Base-by-base conservation (phyloP, 768 basidiomycete species). In the Phylloporus sp. region DNA sequence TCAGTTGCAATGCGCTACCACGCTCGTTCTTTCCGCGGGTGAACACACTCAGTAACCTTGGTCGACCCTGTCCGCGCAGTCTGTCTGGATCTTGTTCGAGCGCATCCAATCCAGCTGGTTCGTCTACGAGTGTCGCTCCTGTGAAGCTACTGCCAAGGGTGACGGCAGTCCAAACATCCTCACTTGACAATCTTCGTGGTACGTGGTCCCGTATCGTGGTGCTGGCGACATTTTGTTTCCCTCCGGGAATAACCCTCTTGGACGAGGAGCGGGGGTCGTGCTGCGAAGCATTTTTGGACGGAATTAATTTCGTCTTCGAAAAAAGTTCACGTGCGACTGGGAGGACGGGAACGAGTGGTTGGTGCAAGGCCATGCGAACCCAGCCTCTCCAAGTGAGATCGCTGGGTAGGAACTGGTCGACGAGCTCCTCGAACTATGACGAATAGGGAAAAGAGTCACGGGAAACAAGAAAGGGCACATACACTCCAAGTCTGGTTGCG, bases 401-500 rank as follows among this genome's bases (percentile, higher is more conserved):
- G 4, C 83, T 84, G 4, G 86, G 86, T 47, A 88, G 80, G 59
- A 88, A 89, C 54, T 88, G 83, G 54, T 84, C 80, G 13, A 86
- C 82, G 36, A 89, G 56, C 51, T 88, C 85, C 63, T 89, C 86
- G 51, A 89, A 86, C 86, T 89, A 52, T 38, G 39, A 15, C 17
- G 15, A 9, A 26, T 28, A 40, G 37, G 11, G 28, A 48, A 21
- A 50, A 35, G 18, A 43, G 54, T 45, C 44, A 46, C 28, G 42
- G 11, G 36, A n/a, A 22, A 36, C 39, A 36, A 9, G 27, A 23
- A 39, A 46, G 24, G 24, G 36, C 3, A 73, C 84, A 53, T 66
- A 90, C 87, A 68, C 86, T 89, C 77, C 78, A 84, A 4, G 86
- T 88, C 58, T 86, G 82, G 54, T 90, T 89, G 48, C 80, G 81